A percentile compares a stretch with the other conserved stretches of the same genome.
Conservation (phyloP, 2,329 filamentous ascomycete genomes). For the Fusarium sororula region DNA sequence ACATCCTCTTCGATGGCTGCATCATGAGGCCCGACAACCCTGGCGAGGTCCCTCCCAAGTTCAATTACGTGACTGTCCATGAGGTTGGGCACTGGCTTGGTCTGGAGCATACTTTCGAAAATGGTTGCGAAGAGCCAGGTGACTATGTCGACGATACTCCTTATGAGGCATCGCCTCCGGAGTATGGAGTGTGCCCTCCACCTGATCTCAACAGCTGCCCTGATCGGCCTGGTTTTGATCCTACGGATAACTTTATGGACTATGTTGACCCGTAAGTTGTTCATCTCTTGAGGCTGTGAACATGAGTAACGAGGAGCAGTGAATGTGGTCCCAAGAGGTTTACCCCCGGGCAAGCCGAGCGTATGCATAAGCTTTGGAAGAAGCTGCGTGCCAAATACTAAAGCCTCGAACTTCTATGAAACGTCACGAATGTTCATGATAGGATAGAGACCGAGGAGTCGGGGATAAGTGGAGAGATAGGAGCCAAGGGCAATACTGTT, state of each 20-base stretch:
- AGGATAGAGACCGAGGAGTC: background rate
- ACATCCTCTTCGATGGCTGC: constrained; percentile 18
- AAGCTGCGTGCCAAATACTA: background rate
- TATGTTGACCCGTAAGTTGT: constrained; percentile 4
- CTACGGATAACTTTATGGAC: constrained; percentile 16
- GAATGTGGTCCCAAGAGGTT: constrained; percentile 7
- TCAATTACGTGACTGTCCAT: background rate
- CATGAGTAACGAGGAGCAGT: background rate
- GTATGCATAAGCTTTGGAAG: constrained; percentile 27
- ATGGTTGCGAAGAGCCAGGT: constrained; percentile 17
- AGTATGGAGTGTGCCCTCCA: background rate
- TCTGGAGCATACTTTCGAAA: constrained; percentile 22
- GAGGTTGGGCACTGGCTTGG: constrained; percentile 28
- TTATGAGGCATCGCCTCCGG: background rate
- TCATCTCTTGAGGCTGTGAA: accelerated
- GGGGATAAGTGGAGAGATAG: accelerated
- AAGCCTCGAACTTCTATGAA: background rate
- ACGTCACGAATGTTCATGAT: accelerated
- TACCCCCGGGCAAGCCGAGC: constrained; percentile 10
- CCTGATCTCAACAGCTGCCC: constrained; percentile 4
- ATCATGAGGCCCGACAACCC: background rate
- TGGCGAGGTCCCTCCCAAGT: background rate
- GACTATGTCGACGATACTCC: constrained; percentile 21
- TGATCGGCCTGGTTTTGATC: constrained; percentile 16
- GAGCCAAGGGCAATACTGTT: too few relatives aligned